Evolutionary conservation across 805 yeast species (phyloP).

Genomic region (Candida vartiovaarae): DNA sequence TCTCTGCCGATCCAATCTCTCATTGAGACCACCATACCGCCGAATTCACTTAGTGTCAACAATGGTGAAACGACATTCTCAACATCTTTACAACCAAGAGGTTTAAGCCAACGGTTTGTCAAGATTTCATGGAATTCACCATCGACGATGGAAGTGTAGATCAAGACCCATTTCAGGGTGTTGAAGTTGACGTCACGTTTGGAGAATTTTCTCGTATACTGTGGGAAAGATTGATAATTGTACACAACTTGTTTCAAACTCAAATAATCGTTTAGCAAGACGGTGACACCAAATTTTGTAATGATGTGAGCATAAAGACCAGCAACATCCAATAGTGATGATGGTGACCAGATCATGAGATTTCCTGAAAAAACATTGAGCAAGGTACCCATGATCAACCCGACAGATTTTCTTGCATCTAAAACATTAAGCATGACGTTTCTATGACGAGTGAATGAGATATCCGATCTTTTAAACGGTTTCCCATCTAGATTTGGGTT

Average conservation of each 20-base stretch:
- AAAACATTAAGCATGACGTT: slow-evolving; percentile 57
- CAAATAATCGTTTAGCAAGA: slow-evolving; percentile 78
- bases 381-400: slow-evolving; percentile 74
- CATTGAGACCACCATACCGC: slow-evolving; percentile 90
- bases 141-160: slow-evolving; percentile 83
- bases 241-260: slow-evolving; percentile 86
- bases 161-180: slow-evolving; percentile 80
- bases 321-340: slow-evolving; percentile 62
- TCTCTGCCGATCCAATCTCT: slow-evolving; percentile 83
- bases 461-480: slow-evolving; percentile 45
- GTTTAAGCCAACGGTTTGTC: slow-evolving; percentile 83
- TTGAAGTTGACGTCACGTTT: slow-evolving; percentile 70
- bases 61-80: slow-evolving; percentile 80
- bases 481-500: slow-evolving; percentile 41
- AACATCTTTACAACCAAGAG: slow-evolving; percentile 77
- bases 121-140: slow-evolving; percentile 88
- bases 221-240: slow-evolving; percentile 88
- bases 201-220: slow-evolving; percentile 71
- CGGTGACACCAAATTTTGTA: slow-evolving; percentile 61
- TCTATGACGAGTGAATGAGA: slow-evolving; percentile 38
- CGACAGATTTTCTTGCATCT: slow-evolving; percentile 75
- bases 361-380: slow-evolving; percentile 84
- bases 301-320: slow-evolving; percentile 83
- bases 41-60: slow-evolving; percentile 84
- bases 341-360: slow-evolving; percentile 72